Evolutionary conservation across 2,329 filamentous ascomycete genomes (phyloP), one percentile per base, ranked within the genome.

Genomic region (Sporothrix euskadiensis): DNA sequence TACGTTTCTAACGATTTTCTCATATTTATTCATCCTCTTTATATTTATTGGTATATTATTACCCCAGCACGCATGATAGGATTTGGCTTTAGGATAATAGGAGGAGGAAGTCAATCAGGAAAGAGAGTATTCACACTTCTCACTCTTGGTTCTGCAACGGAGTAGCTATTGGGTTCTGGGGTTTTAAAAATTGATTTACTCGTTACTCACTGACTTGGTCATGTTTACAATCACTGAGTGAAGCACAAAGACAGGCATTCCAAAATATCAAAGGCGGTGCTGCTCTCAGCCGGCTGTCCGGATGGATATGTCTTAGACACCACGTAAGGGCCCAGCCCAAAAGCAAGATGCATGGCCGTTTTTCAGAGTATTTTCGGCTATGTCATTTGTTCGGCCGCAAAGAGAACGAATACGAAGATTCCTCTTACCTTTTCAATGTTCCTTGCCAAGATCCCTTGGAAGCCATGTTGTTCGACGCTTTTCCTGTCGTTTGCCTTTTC

Each of bases 21-120:
- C 12, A 22, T 63, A 39, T 26, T 44, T 26, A 12, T 39, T 14
- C 44, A 30, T 47, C 8, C 2, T 47, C n/a, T 30, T 66, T 16
- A 44, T 66, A 10, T 39, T 47, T 30, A 26, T 35, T 44, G 59
- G 59, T 56, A 12, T 65, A 44, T 66, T 66, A 30, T 66, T 66
- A 30, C 61, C 39, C 22, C 12, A 19, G 61, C 22, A 66, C 39
- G 61, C 61, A 30, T 47, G n/a, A 47, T 47, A 66, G 61, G 61
- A 66, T 66, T 66, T 5, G 39, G 35, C 19, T 47, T 35, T n/a
- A 30, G 32, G 52, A 26, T 22, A 39, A 39, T 35, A 19, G 30
- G 30, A 59, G 56, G 56, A 59, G 52, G 52, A 26, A 12, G 56
- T 35, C 5, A 32, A 56, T 19, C 30, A 35, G 56, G 30, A 59